Base-by-base conservation (phyloP, 352 stramenopile genomes). In the Pythium sukuiense region DNA sequence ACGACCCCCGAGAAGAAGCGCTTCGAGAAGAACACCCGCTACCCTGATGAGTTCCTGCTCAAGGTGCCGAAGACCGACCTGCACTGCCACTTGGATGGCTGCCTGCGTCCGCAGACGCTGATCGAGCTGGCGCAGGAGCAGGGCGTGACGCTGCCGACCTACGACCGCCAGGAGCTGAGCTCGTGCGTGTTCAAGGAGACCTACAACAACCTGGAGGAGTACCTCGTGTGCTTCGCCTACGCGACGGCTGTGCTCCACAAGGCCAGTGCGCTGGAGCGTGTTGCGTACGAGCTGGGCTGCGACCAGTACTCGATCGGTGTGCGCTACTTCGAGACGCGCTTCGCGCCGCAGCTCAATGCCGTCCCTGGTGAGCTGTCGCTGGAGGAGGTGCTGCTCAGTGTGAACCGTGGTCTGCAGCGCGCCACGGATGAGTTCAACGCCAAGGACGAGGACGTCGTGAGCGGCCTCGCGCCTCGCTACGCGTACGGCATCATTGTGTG, bases 401-500 rank as follows among this genome's bases (percentile, higher is more conserved):
- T 95, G 43, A 73, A 92, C 63, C 72, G 78, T 45, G 85, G 77
- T 11, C 72, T 90, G 4, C 55, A 79, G 72, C 80, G 82, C n/a
- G 85, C 82, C 13, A 84, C 82, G 3, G 68, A 88, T 14, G 77
- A 94, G 72, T 83, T 72, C 52, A 94, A 94, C 59, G 80, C 72
- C 2, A 68, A 65, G 14, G 80, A 90, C 59, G 50, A 55, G 2
- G 74, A 91, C 45, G 80, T 87, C 24, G 59, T 66, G 16, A 80
- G 61, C 30, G 84, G 77, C 13, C 61, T 80, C 18, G 88, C 85
- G 11, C 89, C 88, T 3, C 67, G 33, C 3, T 95, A 89, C 73
- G 80, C 76, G 24, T 97, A 94, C 49, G 85, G 89, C 57, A 94
- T 97, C 59, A 96, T 97, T 57, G 85, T 92, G 30, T 97, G 89